Conservation (phyloP, 371 early-diverging fungal species). For the Apophysomyces ossiformis region DNA sequence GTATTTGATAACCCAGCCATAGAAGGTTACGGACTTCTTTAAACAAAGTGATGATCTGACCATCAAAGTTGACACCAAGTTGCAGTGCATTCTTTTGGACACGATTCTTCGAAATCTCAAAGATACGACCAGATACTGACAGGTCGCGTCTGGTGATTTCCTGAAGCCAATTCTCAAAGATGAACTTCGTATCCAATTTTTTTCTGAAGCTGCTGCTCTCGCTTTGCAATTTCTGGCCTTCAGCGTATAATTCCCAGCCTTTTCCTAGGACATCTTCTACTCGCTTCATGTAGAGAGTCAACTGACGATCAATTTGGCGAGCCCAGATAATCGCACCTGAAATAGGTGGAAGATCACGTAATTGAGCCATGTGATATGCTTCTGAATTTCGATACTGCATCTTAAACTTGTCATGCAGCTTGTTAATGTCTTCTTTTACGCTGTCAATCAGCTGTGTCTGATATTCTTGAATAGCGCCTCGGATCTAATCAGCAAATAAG, state of each 20-base stretch:
- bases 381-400: constrained; percentile 89
- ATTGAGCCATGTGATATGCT: constrained; percentile 86
- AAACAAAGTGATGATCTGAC: constrained; percentile 93
- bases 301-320: constrained; percentile 97
- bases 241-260: constrained; percentile 97
- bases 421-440: constrained; percentile 96
- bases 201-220: constrained; percentile 92
- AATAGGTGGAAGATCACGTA: constrained; percentile 94
- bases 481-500: constrained; percentile 63
- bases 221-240: constrained; percentile 92
- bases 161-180: constrained; percentile 92
- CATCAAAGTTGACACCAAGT: constrained; percentile 93
- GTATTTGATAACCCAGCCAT: constrained; percentile 93
- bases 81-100: constrained; percentile 79
- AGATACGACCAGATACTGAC: constrained; percentile 89
- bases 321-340: constrained; percentile 98
- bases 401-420: constrained; percentile 96
- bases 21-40: constrained; percentile 96
- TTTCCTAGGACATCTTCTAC: constrained; percentile 98
- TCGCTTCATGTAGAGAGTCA: constrained; percentile 93
- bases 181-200: constrained; percentile 87
- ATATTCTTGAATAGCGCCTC: constrained; percentile 99
- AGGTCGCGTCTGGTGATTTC: constrained; percentile 89
- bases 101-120: constrained; percentile 87
- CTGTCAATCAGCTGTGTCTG: constrained; percentile 96